Evolutionary conservation across 2,329 filamentous ascomycete species (phyloP), one percentile per base, ranked within the genome.

Genomic region (Verticillium nubilum): DNA sequence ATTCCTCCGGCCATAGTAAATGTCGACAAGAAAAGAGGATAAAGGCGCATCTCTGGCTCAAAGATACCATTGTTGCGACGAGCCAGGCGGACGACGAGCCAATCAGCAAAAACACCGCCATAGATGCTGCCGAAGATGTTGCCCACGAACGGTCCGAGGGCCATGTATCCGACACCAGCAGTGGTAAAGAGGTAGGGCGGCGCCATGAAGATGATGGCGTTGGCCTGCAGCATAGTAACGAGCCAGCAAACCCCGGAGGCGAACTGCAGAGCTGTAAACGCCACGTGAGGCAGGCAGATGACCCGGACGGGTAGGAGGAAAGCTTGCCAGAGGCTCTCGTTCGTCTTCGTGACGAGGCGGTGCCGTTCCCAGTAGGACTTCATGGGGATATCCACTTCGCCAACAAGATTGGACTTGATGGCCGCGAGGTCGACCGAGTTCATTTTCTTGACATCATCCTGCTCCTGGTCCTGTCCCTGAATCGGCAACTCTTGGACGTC

Each of bases 31-130:
- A 69, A 56, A 0, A 66, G 59, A 13, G 63, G 62, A 50, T 67
- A 85, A 25, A 85, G 67, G 17, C 83, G 73, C 80, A 82, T 83
- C 68, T 86, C 82, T 0, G 82, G 73, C 1, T 77, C 70, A 31
- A 78, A 74, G 6, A 77, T 63, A 27, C 74, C 73, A 17, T 68
- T 68, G 60, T 80, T 80, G 54, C 69, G 71, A 63, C 72, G 76
- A 1, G 79, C 74, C 33, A 84, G 65, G 42, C 67, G 67, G n/a
- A 72, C 60, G n/a, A 84, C 74, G 15, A 85, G 73, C 58, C 68
- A 70, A 67, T 85, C 83, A 64, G 73, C 73, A 2, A 77, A 52
- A 2, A 72, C 68, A 0, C 74, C 73, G 2, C 73, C 74, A 25
- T 74, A 72, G 2, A 75, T 28, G 0, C 68, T 65, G 2, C 72